phyloP scores from a whole-genome alignment of 1,284 basidiomycete species.

The Puccinia coronata region DNA sequence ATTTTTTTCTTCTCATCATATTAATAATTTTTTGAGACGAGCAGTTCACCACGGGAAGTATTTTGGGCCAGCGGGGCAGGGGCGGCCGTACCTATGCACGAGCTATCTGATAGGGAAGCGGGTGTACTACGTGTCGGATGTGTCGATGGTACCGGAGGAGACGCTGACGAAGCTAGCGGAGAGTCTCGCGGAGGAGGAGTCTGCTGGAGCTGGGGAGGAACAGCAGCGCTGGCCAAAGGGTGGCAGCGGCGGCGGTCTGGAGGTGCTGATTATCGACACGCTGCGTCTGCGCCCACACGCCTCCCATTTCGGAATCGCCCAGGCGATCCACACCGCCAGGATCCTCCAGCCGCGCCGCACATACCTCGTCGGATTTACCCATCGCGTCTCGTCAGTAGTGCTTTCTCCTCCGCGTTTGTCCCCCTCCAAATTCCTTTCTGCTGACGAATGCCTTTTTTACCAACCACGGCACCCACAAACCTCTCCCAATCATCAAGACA shows the following conservation, averaged over 20 bases:
- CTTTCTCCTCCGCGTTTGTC: not conserved
- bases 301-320: slow-evolving; percentile 71
- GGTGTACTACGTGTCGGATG: slow-evolving; percentile 73
- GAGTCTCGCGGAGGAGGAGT: not conserved
- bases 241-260: too few species aligned
- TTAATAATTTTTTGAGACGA: not conserved
- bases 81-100: slow-evolving; percentile 68
- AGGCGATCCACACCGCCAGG: slow-evolving; percentile 65
- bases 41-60: slow-evolving; percentile 62
- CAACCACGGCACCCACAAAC: too few species aligned
- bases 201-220: too few species aligned
- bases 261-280: slow-evolving; percentile 72
- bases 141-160: slow-evolving; percentile 70
- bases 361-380: slow-evolving; percentile 73
- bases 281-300: slow-evolving; percentile 67
- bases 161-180: slow-evolving; percentile 60
- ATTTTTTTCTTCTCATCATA: not conserved
- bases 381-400: slow-evolving; percentile 66
- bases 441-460: not conserved
- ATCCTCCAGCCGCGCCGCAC: slow-evolving; percentile 66
- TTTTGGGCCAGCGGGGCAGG: slow-evolving; percentile 50
- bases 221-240: not conserved
- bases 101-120: slow-evolving; percentile 71
- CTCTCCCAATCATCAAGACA: not conserved
- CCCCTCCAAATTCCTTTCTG: not conserved